These are phyloP conservation scores for Carnegiea gigantea DNA, from an alignment of 179 eudicot genomes.

Conservation along the genomic window DNA sequence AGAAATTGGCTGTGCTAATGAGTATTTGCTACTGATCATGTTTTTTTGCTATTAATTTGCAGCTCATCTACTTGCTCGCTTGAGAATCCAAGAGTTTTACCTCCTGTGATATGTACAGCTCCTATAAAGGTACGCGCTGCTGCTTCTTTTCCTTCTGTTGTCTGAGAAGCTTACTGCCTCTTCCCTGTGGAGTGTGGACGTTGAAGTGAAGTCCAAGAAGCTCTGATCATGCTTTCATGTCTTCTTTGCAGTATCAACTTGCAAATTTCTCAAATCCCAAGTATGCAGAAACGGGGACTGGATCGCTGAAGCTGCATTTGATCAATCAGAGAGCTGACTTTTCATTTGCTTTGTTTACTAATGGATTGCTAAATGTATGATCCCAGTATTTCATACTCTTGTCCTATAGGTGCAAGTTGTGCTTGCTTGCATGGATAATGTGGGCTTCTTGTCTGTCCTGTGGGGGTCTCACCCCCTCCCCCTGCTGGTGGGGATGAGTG, in stretches of 20 bases:
- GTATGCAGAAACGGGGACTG: conserved; percentile 52
- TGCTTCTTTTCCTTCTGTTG: not conserved
- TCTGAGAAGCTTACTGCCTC: not conserved
- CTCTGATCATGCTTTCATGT: not conserved
- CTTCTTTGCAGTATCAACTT: conserved; percentile 60
- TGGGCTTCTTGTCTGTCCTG: not conserved
- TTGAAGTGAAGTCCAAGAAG: not conserved
- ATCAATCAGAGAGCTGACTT: conserved; percentile 77
- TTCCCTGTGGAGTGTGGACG: not conserved
- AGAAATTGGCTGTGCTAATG: not conserved
- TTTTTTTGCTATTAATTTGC: conserved; percentile 17
- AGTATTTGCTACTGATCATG: not conserved
- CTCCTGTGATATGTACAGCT: conserved; percentile 60
- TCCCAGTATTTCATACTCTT: not conserved
- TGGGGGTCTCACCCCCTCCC: not conserved
- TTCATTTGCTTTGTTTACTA: conserved; percentile 66
- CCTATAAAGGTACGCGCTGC: conserved; percentile 59
- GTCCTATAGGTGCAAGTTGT: not conserved
- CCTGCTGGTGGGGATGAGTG: not conserved
- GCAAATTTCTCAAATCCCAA: conserved; percentile 57
- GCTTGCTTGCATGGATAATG: not conserved
- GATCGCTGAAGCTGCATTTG: conserved; percentile 58
- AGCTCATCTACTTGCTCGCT: conserved; percentile 58
- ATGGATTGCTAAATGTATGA: conserved; percentile 51
- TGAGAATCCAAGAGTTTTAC: conserved; percentile 34